Evolutionary conservation across 2,329 filamentous ascomycete species (phyloP), one percentile per base, ranked within the genome.

Genomic region (Coniochaeta sp.): DNA sequence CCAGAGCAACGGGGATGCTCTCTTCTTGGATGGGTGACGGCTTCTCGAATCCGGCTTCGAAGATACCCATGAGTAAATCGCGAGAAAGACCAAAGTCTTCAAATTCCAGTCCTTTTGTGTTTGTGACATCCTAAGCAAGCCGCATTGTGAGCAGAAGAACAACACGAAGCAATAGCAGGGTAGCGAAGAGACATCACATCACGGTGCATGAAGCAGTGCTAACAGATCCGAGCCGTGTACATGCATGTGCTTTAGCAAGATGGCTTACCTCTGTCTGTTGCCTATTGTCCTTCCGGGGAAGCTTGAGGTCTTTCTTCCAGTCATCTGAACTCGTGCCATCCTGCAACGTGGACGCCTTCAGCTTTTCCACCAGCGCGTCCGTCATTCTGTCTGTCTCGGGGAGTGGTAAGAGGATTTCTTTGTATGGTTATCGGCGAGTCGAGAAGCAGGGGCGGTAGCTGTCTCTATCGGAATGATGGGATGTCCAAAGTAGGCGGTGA

Each of bases 11-110:
- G 56, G 95, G 95, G 70, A 99, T 97, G 60, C 95, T 92, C 79
- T 98, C 95, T 87, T 99, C 95, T 85, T 99, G 95, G 69, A 99
- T 99, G 12, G 95, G 95, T 61, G 95, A 99, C 17, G 95, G 95
- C 78, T 96, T 97, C 75, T 99, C 95, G 75, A 97, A 99, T 64
- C 95, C 95, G 67, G 95, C 95, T 79, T 99, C 95, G 75, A 98
- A 99, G 67, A 99, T 98, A 64, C 95, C 95, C 93, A 98, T 99
- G 79, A 99, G 86, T 63, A 99, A 80, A 73, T 96, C 91, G 72
- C 95, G 85, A 80, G 96, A 96, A 68, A 99, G 88, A 66, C 89
- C 90, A 73, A 99, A 97, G 67, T 98, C 91, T 76, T 99, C 96
- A 71, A 97, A 99, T 68, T 99, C 95, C 64, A 99, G 82, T 63